Conservation (phyloP, 805 yeast genomes). For the Ogataea ganodermae region DNA sequence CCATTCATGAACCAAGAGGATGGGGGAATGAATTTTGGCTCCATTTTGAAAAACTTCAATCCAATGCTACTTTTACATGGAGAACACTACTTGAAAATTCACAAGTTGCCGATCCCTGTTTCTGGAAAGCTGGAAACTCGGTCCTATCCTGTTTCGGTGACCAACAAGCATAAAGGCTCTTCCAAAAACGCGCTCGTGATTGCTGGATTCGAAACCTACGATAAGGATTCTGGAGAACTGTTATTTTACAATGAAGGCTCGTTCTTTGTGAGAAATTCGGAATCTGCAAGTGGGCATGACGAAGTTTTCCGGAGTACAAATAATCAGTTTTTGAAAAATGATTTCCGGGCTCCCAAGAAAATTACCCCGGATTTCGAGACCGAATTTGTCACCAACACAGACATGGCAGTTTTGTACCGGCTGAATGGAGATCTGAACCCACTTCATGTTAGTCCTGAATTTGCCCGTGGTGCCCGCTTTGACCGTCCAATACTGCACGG, state of each 20-base stretch:
- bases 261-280: constrained; percentile 76
- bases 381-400: constrained; percentile 57
- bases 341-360: constrained; percentile 52
- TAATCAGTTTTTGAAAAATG: constrained; percentile 59
- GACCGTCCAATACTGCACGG: constrained; percentile 91
- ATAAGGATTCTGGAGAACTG: constrained; percentile 64
- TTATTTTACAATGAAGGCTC: constrained; percentile 83
- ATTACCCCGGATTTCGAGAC: constrained; percentile 63
- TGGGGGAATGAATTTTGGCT: constrained; percentile 57
- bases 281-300: constrained; percentile 54
- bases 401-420: constrained; percentile 89
- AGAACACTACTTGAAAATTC: constrained; percentile 84
- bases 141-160: constrained; percentile 66
- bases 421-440: constrained; percentile 95
- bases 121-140: constrained; percentile 63
- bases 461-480: constrained; percentile 87
- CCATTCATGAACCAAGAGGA: constrained; percentile 72
- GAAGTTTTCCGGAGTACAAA: constrained; percentile 46
- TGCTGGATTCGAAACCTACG: constrained; percentile 71
- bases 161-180: constrained; percentile 64
- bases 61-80: constrained; percentile 92
- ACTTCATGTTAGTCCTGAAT: constrained; percentile 87
- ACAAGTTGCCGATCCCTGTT: constrained; percentile 77
- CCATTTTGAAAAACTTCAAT: constrained; percentile 76
- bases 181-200: constrained; percentile 73